Base-by-base conservation (phyloP, 2,329 filamentous ascomycete species). In the Geosmithia putterillii region DNA sequence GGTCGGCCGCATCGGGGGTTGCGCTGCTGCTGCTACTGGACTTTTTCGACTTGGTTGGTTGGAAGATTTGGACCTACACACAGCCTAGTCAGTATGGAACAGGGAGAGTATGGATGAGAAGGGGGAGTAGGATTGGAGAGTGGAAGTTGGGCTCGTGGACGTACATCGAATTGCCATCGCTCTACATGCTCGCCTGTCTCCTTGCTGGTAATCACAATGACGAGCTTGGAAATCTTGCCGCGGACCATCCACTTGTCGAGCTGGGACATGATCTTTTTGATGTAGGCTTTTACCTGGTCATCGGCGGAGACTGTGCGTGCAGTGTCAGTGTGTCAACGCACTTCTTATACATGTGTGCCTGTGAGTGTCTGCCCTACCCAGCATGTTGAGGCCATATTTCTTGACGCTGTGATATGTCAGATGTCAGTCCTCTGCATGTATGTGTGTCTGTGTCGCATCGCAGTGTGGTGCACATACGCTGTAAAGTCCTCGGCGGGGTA, bases 351-450 rank as follows among this genome's bases (percentile, higher is more conserved):
- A 3, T 25, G 57, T 67, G 50, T 12, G 8, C 9, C 19, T 7
- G 28, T 18, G 18, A 12, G 20, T 28, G 12, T 34, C 20, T 19
- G n/a, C n/a, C n/a, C n/a, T 63, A 84, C 79, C 77, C 55, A 95
- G 84, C 88, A 95, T 95, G 57, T 95, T 96, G 56, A 98, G 77
- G 55, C 92, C 92, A 82, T 98, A 98, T 69, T 98, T 98, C 70
- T 98, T 98, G 57, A 98, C 89, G 36, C 59, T 65, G 45, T 22
- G 19, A 12, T 12, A 7, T 10, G 35, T 21, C 37, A 20, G 37
- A 25, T 25, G 23, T 32, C 10, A 7, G 10, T 32, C 28, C 28
- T 32, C 6, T 32, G 6, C 23, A 7, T 25, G 7, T 25, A 7
- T 25, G 6, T 25, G 6, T 25, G 23, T 25, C 7, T 12, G 15